These are phyloP conservation scores for Calendula officinalis DNA, from an alignment of 129 eudicot species.

Conservation along the genomic window DNA sequence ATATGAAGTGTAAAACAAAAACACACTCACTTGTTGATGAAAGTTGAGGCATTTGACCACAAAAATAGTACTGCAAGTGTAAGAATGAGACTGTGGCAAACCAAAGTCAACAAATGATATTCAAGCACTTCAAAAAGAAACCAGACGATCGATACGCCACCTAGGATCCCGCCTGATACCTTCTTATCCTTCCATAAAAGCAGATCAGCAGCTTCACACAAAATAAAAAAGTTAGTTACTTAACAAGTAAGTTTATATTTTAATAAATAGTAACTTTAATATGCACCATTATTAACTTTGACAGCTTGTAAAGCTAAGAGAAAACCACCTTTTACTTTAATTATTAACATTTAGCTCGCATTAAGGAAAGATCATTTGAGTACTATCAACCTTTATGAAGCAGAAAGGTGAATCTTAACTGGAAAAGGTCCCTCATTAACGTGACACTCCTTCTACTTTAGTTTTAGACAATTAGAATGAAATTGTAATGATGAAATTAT, in stretches of 20 bases:
- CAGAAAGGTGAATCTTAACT: constrained; percentile 30
- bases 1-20: neutral
- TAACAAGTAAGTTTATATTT: neutral
- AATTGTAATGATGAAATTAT: neutral
- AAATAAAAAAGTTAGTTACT: neutral
- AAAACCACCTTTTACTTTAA: constrained; percentile 20
- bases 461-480: neutral
- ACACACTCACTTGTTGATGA: constrained; percentile 72
- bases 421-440: constrained; percentile 24
- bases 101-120: constrained; percentile 71
- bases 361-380: constrained; percentile 13
- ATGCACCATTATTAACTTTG: neutral
- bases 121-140: constrained; percentile 71
- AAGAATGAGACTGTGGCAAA: constrained; percentile 78
- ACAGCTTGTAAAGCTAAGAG: constrained; percentile 18
- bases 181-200: constrained; percentile 91
- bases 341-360: constrained; percentile 15
- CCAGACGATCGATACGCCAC: constrained; percentile 78
- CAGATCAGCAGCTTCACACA: constrained; percentile 79
- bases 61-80: constrained; percentile 56
- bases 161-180: constrained; percentile 67
- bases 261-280: neutral
- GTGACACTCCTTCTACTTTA: constrained; percentile 19
- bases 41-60: constrained; percentile 83
- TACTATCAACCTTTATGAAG: constrained; percentile 16